A percentile compares a stretch with the other conserved stretches of the same genome.
phyloP scores from a whole-genome alignment of 768 basidiomycete genomes.

The Trametes punicea region DNA sequence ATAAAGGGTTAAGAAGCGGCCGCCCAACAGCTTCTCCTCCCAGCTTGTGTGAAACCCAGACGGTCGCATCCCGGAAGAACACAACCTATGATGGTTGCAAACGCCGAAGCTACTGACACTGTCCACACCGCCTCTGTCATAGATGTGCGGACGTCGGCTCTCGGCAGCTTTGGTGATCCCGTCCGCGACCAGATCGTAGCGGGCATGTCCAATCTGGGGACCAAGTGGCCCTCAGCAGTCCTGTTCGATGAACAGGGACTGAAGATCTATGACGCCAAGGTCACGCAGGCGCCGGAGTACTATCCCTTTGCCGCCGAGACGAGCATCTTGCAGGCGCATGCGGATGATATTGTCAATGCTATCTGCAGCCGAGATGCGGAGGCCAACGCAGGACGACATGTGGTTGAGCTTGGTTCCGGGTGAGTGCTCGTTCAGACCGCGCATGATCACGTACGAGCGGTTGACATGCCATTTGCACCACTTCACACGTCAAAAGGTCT shows the following conservation, averaged over 20 bases:
- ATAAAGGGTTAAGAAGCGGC: too few species aligned
- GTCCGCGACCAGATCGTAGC: slow-evolving; percentile 45
- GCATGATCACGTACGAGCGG: not conserved
- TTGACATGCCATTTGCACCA: too few species aligned
- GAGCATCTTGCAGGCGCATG: slow-evolving; percentile 69
- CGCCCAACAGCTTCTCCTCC: too few species aligned
- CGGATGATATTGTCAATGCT: slow-evolving; percentile 65
- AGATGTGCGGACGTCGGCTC: not conserved
- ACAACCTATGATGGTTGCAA: too few species aligned
- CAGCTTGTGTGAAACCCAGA: too few species aligned
- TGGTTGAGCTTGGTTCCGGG: slow-evolving; percentile 93
- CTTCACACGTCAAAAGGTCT: too few species aligned
- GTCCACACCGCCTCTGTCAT: not conserved
- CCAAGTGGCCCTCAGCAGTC: slow-evolving; percentile 68
- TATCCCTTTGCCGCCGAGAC: slow-evolving; percentile 90
- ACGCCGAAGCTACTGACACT: too few species aligned
- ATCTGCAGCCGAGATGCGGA: slow-evolving; percentile 51
- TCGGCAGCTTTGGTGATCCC: not conserved
- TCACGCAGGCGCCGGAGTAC: slow-evolving; percentile 74
- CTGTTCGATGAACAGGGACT: slow-evolving; percentile 87
- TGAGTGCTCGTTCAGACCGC: slow-evolving; percentile 42
- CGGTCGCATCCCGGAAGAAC: too few species aligned
- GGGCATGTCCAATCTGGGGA: slow-evolving; percentile 53
- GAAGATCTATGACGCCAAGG: slow-evolving; percentile 81
- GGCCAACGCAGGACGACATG: slow-evolving; percentile 44